Percentiles rank a stretch among this genome's conserved stretches.
phyloP scores from a whole-genome alignment of 495 filamentous ascomycete species.

The Aspergillus avenaceus region DNA sequence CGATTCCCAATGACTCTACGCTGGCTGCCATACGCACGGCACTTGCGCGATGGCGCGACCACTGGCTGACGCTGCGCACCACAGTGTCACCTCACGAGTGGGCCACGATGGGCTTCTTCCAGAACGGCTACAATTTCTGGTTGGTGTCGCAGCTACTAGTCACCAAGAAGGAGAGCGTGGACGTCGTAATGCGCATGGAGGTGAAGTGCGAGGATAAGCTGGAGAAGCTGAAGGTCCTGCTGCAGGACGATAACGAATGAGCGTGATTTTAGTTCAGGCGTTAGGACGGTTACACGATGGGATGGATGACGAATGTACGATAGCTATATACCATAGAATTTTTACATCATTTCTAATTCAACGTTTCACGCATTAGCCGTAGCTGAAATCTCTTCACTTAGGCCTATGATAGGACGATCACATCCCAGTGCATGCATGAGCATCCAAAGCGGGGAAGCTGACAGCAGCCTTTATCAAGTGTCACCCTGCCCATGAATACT shows the following conservation, averaged over 20 bases:
- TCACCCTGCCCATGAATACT: too few species aligned
- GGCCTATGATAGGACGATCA: too few species aligned
- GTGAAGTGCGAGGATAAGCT: conserved; percentile 47
- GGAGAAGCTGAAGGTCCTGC: conserved; percentile 38
- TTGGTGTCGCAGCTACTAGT: conserved; percentile 42
- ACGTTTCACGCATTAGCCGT: too few species aligned
- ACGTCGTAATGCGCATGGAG: conserved; percentile 46
- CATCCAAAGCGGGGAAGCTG: too few species aligned
- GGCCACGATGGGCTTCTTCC: conserved; percentile 44
- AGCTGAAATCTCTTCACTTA: too few species aligned
- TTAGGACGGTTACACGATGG: neutral
- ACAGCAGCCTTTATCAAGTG: too few species aligned
- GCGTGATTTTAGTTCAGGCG: neutral
- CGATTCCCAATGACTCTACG: conserved; percentile 32
- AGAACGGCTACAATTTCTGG: conserved; percentile 45
- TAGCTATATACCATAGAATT: neutral
- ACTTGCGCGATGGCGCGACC: conserved; percentile 34
- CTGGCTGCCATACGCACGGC: conserved; percentile 30
- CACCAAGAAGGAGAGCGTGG: conserved; percentile 44
- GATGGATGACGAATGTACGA: neutral
- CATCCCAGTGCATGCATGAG: too few species aligned
- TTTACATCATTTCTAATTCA: too few species aligned
- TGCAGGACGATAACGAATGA: conserved; percentile 37
- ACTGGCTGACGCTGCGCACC: conserved; percentile 33
- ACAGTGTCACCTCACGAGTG: conserved; percentile 33